A percentile compares a stretch with the other conserved stretches of the same genome.
phyloP scores from a whole-genome alignment of 23 red algal species.

The Gracilaria caudata region DNA sequence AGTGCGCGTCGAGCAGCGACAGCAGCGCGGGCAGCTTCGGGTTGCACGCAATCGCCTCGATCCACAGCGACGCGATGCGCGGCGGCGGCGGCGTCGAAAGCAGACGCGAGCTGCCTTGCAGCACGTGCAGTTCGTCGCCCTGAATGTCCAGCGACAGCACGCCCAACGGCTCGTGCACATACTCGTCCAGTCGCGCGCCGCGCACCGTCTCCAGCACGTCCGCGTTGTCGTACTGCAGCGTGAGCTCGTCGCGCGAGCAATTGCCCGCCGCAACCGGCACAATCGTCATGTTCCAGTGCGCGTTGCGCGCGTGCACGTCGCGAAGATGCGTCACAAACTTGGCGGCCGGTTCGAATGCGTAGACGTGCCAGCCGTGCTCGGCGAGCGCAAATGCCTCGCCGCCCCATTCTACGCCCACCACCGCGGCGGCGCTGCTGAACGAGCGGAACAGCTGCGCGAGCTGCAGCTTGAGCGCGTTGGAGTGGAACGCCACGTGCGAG shows the following conservation, averaged over 20 bases:
- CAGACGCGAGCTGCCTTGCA: slow-evolving; percentile 19
- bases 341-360: slow-evolving; percentile 41
- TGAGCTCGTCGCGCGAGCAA: neutral
- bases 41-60: slow-evolving; percentile 66
- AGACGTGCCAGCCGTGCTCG: slow-evolving; percentile 8
- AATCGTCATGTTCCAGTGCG: slow-evolving; percentile 28
- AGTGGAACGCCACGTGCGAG: slow-evolving; percentile 64
- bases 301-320: neutral
- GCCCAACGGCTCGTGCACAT: slow-evolving; percentile 24
- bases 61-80: slow-evolving; percentile 41
- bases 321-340: slow-evolving; percentile 31
- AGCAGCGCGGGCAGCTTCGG: neutral
- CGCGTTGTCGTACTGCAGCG: slow-evolving; percentile 48
- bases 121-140: slow-evolving; percentile 56
- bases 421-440: neutral
- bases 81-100: neutral
- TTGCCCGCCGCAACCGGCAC: slow-evolving; percentile 18
- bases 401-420: slow-evolving; percentile 70
- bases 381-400: slow-evolving; percentile 25
- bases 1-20: slow-evolving; percentile 23
- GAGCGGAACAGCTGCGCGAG: slow-evolving; percentile 38
- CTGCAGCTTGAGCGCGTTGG: slow-evolving; percentile 21
- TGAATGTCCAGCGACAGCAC: slow-evolving; percentile 59
- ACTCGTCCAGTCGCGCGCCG: slow-evolving; percentile 25
- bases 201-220: slow-evolving; percentile 11